Percentiles rank a stretch among this genome's conserved stretches.
Conservation (phyloP, 106 monocot species). For the Dendrobium chrysotoxum region DNA sequence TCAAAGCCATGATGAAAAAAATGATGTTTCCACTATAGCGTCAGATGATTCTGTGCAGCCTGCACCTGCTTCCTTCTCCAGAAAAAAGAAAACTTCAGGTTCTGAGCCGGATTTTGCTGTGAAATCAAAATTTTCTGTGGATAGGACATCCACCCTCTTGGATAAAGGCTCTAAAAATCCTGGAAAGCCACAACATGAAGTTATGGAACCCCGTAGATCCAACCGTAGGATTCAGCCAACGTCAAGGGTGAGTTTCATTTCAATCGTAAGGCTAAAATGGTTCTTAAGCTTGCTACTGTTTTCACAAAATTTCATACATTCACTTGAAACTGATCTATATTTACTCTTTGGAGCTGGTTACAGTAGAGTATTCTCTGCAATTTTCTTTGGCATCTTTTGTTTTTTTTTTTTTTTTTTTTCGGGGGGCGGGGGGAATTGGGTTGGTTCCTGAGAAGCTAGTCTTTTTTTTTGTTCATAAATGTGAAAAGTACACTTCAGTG, state of each 20-base stretch:
- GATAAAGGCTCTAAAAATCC: slow-evolving; percentile 20
- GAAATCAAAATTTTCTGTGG: slow-evolving; percentile 33
- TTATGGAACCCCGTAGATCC: slow-evolving; percentile 76
- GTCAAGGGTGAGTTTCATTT: slow-evolving; percentile 53
- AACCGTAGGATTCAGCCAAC: slow-evolving; percentile 92
- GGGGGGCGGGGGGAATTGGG: background rate
- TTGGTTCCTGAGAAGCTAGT: background rate
- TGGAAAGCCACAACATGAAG: slow-evolving; percentile 23
- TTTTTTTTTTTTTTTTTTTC: background rate
- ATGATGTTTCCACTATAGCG: slow-evolving; percentile 7
- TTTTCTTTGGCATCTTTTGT: background rate
- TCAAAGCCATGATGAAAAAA: slow-evolving; percentile 8
- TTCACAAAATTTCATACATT: background rate
- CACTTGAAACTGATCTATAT: slow-evolving; percentile 1
- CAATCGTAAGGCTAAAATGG: background rate
- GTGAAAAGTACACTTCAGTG: background rate
- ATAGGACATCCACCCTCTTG: slow-evolving; percentile 23
- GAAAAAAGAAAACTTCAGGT: slow-evolving; percentile 23
- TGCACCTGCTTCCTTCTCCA: slow-evolving; percentile 14
- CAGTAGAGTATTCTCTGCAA: background rate
- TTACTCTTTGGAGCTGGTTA: background rate
- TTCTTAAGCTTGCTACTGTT: background rate
- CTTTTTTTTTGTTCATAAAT: background rate
- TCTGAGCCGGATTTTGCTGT: slow-evolving; percentile 6
- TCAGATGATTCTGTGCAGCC: slow-evolving; percentile 24